Conservation (phyloP, 2,329 filamentous ascomycete species). For the Exophiala xenobiotica region DNA sequence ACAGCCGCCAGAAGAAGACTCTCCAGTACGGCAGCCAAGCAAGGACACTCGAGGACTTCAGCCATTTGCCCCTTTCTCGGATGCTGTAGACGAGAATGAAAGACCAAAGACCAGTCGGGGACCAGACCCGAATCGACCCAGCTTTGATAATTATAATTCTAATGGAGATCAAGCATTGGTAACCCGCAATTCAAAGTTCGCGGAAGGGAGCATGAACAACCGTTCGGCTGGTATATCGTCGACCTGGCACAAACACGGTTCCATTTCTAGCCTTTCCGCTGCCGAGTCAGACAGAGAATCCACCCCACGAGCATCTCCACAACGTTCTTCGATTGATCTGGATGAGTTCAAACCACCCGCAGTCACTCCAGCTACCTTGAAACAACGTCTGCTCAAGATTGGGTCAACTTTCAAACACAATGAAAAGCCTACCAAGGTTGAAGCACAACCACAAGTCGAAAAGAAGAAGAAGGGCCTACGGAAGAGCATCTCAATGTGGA, state of each 20-base stretch:
- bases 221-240: constrained; percentile 42
- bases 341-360: constrained; percentile 27
- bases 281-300: constrained; percentile 18
- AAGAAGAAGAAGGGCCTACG: constrained; percentile 27
- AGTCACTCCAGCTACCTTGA: constrained; percentile 24
- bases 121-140: neutral
- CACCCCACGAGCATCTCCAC: constrained; percentile 20
- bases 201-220: constrained; percentile 85
- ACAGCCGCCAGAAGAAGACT: constrained; percentile 8
- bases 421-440: constrained; percentile 1
- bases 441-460: constrained; percentile 7
- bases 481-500: constrained; percentile 31
- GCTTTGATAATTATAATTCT: constrained; percentile 2
- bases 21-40: constrained; percentile 10
- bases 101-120: constrained; percentile 24
- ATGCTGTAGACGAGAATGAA: constrained; percentile 9
- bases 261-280: constrained; percentile 13
- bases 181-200: constrained; percentile 55
- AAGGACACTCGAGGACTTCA: constrained; percentile 13
- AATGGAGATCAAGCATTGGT: constrained; percentile 1
- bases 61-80: constrained; percentile 12
- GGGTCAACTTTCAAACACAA: constrained; percentile 23
- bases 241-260: constrained; percentile 25
- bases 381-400: constrained; percentile 23
- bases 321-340: constrained; percentile 25